phyloP scores from a whole-genome alignment of 352 stramenopile genomes.

The Globisporangium canariense region DNA sequence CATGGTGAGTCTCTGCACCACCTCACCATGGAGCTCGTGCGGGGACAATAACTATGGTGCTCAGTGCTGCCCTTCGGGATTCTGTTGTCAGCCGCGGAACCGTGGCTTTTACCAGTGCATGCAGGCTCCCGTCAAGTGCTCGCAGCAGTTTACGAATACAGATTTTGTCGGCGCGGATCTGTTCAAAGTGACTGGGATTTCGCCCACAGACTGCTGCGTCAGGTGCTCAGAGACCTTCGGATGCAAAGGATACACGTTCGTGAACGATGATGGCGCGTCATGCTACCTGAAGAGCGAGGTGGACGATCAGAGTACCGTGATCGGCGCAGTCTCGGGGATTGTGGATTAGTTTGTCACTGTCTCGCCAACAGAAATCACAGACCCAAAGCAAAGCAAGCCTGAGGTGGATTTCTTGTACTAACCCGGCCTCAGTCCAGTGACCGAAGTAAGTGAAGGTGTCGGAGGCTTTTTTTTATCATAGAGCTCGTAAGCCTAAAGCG shows the following conservation, averaged over 20 bases:
- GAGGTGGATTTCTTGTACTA: too few species aligned
- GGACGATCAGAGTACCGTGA: not conserved
- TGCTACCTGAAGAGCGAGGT: not conserved
- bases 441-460: too few species aligned
- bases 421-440: too few species aligned
- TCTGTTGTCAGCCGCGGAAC: constrained; percentile 53
- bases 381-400: too few species aligned
- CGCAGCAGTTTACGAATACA: not conserved
- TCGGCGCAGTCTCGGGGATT: not conserved
- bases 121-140: not conserved
- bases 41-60: not conserved
- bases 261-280: not conserved
- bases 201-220: not conserved
- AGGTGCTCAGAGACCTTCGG: not conserved
- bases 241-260: constrained; percentile 1
- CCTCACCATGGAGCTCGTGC: not conserved
- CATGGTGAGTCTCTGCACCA: not conserved
- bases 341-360: too few species aligned
- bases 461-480: too few species aligned
- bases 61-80: constrained; percentile 32
- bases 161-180: not conserved
- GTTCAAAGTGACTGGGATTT: not conserved
- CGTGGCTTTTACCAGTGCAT: constrained; percentile 3
- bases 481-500: too few species aligned
- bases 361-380: not conserved